Base-by-base conservation (phyloP, 495 filamentous ascomycete genomes). In the Aspergillus saccharolyticus region DNA sequence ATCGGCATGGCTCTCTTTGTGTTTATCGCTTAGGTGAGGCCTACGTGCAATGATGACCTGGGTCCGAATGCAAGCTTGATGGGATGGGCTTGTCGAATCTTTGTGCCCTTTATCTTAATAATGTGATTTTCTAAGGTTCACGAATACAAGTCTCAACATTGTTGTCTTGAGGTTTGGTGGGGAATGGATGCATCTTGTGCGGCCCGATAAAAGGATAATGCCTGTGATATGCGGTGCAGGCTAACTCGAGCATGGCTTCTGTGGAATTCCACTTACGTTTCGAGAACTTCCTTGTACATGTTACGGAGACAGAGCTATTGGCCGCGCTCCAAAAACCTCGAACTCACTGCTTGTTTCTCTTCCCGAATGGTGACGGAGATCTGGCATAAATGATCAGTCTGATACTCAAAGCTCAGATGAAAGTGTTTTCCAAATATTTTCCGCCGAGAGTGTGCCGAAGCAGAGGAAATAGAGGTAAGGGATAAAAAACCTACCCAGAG, bases 401-500 rank as follows among this genome's bases (percentile, higher is more conserved):
- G 4, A 28, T 28, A 28, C 25, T 4, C 19, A 46, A 18, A 44
- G 30, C 18, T 20, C 16, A n/a, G n/a, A n/a, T n/a, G n/a, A n/a
- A n/a, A n/a, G n/a, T n/a, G n/a, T 14, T 44, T 2, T 30, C 4
- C 25, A 30, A 30, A 10, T 30, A 30, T 30, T 21, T 45, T 10
- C 8, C n/a, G n/a, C n/a, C n/a, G n/a, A n/a, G 25, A 28, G 9
- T 9, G 25, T 28, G 25, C 25, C 25, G 25, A 28, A 28, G 25
- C 25, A 18, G 25, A 20, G 6, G n/a, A 4, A 14, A 22, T 42
- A 30, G 51, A 21, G 19, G 9, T 49, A 53, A 19, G 15, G n/a
- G 9, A 9, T 3, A 28, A 28, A 28, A 25, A 10, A 74, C 78
- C 54, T 67, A 89, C 86, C 89, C 90, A 96, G 68, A 95, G 89